Evolutionary conservation across 139 green algal species (phyloP).

Genomic region (Tetradesmus obliquus): DNA sequence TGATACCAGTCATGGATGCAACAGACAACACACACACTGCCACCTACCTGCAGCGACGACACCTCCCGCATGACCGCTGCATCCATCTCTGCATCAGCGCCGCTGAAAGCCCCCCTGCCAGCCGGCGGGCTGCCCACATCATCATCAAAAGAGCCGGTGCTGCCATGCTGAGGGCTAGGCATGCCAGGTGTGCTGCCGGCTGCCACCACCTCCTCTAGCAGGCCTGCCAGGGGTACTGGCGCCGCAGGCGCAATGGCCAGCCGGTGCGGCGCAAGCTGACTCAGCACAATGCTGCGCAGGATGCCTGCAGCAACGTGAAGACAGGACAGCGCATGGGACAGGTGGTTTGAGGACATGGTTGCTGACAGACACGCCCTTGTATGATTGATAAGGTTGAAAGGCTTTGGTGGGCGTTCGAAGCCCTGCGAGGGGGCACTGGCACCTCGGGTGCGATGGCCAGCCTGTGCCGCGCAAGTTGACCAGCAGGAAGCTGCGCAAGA

Average conservation of each 20-base stretch:
- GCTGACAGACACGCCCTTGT: no score
- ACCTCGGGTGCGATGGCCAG: conserved; percentile 45
- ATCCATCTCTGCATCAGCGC: background rate
- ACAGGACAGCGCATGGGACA: background rate
- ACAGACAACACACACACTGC: background rate
- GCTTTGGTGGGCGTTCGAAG: no score
- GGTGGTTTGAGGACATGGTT: no score
- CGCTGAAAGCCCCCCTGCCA: background rate
- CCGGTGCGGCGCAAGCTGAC: conserved; percentile 79
- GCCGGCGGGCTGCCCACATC: background rate
- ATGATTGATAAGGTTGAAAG: no score
- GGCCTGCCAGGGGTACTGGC: background rate
- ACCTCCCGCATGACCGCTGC: background rate
- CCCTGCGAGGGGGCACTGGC: background rate
- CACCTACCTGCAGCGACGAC: background rate
- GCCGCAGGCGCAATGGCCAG: conserved; percentile 46
- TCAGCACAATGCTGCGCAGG: conserved; percentile 78
- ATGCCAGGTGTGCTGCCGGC: background rate
- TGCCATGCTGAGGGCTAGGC: background rate
- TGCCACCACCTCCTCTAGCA: conserved; percentile 27
- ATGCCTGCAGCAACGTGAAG: conserved; percentile 27
- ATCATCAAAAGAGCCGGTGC: conserved; percentile 16
- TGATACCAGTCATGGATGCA: no score
- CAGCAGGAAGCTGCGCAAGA: conserved; percentile 76
- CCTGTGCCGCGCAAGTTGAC: conserved; percentile 80